Conservation (phyloP, 345 rosid species). For the Linum usitatissimum region DNA sequence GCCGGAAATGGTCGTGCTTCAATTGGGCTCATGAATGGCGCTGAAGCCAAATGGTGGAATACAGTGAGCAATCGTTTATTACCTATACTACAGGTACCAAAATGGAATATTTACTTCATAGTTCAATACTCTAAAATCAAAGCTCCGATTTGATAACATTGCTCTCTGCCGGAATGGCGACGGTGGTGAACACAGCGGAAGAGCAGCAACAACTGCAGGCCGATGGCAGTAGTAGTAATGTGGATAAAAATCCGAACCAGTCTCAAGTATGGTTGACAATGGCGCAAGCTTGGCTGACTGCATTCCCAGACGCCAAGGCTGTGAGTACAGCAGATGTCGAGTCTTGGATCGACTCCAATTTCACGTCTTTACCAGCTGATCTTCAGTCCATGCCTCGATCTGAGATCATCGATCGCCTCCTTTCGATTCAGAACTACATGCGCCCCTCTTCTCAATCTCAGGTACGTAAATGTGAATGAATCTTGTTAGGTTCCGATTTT, state of each 20-base stretch:
- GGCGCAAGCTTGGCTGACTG: slow-evolving; percentile 78
- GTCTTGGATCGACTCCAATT: slow-evolving; percentile 78
- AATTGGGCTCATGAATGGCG: too few species aligned
- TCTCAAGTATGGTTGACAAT: slow-evolving; percentile 84
- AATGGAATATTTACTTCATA: too few species aligned
- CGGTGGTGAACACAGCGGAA: slow-evolving; percentile 10
- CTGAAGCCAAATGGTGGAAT: too few species aligned
- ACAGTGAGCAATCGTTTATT: too few species aligned
- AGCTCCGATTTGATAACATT: too few species aligned
- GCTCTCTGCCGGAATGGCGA: background rate
- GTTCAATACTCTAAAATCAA: too few species aligned
- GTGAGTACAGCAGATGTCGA: slow-evolving; percentile 60
- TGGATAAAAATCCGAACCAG: slow-evolving; percentile 32
- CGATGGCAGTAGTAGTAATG: too few species aligned
- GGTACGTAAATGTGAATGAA: too few species aligned
- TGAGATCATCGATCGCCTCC: slow-evolving; percentile 68
- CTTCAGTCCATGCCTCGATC: slow-evolving; percentile 71
- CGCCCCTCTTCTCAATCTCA: slow-evolving; percentile 47
- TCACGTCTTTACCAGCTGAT: slow-evolving; percentile 47
- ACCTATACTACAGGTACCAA: too few species aligned
- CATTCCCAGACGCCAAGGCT: slow-evolving; percentile 77
- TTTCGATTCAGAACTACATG: slow-evolving; percentile 70
- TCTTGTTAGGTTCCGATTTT: background rate
- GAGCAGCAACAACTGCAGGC: slow-evolving; percentile 1
- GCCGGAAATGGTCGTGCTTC: too few species aligned